Base-by-base conservation (phyloP, 2,329 filamentous ascomycete species). In the Diaporthe sp. region DNA sequence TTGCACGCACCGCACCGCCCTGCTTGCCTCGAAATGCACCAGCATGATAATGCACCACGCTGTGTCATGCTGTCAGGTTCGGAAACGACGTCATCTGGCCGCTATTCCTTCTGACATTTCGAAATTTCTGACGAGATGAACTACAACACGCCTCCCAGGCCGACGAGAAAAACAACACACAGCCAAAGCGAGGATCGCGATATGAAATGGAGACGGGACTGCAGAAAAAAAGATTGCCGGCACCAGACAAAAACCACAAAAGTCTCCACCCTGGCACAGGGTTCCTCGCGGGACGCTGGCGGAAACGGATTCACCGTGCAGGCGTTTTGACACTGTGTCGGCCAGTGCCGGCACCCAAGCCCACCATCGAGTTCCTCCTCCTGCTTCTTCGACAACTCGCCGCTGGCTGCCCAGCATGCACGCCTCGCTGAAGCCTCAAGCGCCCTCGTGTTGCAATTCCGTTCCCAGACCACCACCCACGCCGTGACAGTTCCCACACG, bases 131-230 rank as follows among this genome's bases (percentile, higher is more conserved):
- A 68, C 31, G 47, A 53, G 31, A 53, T 53, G 65, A 68, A 68
- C 47, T 13, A 53, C 61, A 34, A n/a, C 2, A 39, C 31, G 5
- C 22, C 34, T 68, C 47, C 42, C 15, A 67, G 10, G 70, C 22
- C 39, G 47, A 42, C 37, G 39, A 47, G 12, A 37, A 49, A 44
- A 71, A 39, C 25, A 57, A 71, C 39, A 71, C 17, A 65, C 25
- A 65, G 3, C 17, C 28, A 65, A 51, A 72, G 60, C 55, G 71
- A 70, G 63, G 75, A 76, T 76, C 75, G 63, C 75, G 71, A 76
- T 74, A 76, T 74, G 71, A 75, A 72, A 74, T 73, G 72, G 72
- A 67, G 53, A 75, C 44, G 53, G 39, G 20, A 37, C 34, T 60
- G 61, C 72, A 76, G 49, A 55, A 71, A 71, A 61, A 71, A 63